Conservation (phyloP, 805 yeast species). For the Kurtzmaniella fragi region DNA sequence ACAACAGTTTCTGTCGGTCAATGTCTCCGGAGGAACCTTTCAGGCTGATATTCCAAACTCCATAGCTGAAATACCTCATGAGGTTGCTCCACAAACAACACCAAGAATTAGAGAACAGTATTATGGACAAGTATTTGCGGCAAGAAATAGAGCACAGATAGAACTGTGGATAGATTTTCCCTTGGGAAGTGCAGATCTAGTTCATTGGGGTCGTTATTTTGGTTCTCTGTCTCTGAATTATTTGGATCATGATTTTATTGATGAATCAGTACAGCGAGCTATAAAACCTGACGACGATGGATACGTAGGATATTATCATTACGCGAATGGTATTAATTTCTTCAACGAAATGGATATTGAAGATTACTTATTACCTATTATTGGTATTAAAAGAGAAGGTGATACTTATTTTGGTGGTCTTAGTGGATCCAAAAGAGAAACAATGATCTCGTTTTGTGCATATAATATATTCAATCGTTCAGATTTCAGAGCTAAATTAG, state of each 20-base stretch:
- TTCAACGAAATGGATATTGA: slow-evolving; percentile 20
- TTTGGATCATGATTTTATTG: slow-evolving; percentile 22
- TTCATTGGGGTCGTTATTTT: slow-evolving; percentile 33
- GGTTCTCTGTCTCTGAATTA: slow-evolving; percentile 25
- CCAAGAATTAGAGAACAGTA: slow-evolving; percentile 23
- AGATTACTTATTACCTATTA: slow-evolving; percentile 18
- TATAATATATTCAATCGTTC: slow-evolving; percentile 70
- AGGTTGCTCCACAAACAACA: slow-evolving; percentile 1
- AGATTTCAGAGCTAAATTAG: slow-evolving; percentile 67
- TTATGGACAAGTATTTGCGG: slow-evolving; percentile 25
- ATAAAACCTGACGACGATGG: slow-evolving; percentile 25
- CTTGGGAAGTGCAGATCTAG: slow-evolving; percentile 34
- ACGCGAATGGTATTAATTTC: slow-evolving; percentile 28
- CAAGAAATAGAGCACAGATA: slow-evolving; percentile 17
- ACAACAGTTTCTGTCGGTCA: slow-evolving; percentile 5
- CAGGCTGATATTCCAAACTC: slow-evolving; percentile 2
- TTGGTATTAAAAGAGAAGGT: slow-evolving; percentile 20
- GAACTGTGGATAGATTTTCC: slow-evolving; percentile 3
- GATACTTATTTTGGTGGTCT: neutral
- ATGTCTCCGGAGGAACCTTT: slow-evolving; percentile 5
- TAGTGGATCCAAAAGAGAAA: slow-evolving; percentile 11
- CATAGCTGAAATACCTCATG: slow-evolving; percentile 4
- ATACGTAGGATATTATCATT: slow-evolving; percentile 36
- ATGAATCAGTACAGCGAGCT: slow-evolving; percentile 6
- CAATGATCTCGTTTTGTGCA: slow-evolving; percentile 53